Conservation (phyloP, 2,329 filamentous ascomycete genomes). For the Neoscytalidium dimidiatum region DNA sequence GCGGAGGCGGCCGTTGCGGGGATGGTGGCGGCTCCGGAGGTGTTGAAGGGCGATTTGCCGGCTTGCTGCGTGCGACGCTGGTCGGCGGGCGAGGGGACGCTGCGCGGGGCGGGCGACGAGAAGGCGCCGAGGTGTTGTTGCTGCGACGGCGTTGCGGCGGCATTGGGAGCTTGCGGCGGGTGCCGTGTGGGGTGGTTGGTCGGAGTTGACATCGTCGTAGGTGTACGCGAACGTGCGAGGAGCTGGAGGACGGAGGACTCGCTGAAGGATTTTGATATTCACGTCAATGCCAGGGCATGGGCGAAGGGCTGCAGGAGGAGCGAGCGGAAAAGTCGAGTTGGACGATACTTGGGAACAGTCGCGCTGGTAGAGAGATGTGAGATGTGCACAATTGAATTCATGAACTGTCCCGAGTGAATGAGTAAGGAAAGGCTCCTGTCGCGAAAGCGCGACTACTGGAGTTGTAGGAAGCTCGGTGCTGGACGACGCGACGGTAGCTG, state of each 20-base stretch:
- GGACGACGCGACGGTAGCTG: neutral
- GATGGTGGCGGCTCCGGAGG: neutral
- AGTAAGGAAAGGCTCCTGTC: neutral
- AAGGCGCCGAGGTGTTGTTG: conserved; percentile 39
- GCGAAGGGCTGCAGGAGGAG: neutral
- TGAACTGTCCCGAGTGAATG: neutral
- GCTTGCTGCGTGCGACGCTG: conserved; percentile 32
- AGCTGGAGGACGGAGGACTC: neutral
- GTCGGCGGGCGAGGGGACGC: conserved; percentile 33
- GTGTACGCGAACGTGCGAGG: neutral
- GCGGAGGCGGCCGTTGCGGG: conserved; percentile 4
- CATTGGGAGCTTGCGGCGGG: neutral
- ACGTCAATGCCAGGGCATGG: conserved; percentile 2
- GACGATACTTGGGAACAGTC: neutral
- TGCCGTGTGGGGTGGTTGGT: conserved; percentile 17
- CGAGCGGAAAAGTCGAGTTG: neutral
- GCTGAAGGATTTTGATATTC: neutral
- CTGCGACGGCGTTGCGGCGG: conserved; percentile 21
- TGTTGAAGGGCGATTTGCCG: conserved; percentile 39
- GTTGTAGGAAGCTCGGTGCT: neutral
- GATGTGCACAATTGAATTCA: neutral
- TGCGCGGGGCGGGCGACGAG: conserved; percentile 45
- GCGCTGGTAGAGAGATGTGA: neutral
- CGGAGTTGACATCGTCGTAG: conserved; percentile 13
- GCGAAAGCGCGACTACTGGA: neutral